Conservation (phyloP, 352 stramenopile species). For the Globisporangium camurandrum region DNA sequence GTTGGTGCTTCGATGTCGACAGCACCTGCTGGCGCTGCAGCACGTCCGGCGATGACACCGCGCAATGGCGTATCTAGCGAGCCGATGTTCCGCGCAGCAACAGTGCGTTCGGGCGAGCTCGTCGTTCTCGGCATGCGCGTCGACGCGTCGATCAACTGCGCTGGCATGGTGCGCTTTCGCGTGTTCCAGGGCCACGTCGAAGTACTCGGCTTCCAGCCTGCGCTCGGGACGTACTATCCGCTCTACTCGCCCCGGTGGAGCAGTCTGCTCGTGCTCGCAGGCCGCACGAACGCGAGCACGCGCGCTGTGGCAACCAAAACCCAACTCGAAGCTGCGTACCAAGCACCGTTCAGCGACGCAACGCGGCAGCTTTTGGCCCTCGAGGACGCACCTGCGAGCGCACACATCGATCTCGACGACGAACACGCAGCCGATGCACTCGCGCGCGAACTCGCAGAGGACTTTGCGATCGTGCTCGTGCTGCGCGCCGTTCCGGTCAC, state of each 20-base stretch:
- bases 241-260: constrained; percentile 81
- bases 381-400: constrained; percentile 26
- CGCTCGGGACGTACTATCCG: constrained; percentile 66
- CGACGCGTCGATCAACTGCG: constrained; percentile 46
- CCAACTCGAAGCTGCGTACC: constrained; percentile 27
- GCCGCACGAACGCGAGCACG: constrained; percentile 17
- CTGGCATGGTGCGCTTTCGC: constrained; percentile 66
- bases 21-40: no score
- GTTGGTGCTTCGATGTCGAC: no score
- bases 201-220: constrained; percentile 61
- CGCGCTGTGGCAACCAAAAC: constrained; percentile 4
- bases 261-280: constrained; percentile 55
- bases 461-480: constrained; percentile 67
- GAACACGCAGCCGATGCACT: constrained; percentile 64
- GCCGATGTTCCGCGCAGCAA: constrained; percentile 27
- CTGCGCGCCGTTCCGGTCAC: constrained; percentile 57
- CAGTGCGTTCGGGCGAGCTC: constrained; percentile 50
- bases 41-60: no score
- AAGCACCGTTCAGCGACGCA: constrained; percentile 44
- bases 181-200: constrained; percentile 75
- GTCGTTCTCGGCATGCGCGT: constrained; percentile 58
- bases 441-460: constrained; percentile 43
- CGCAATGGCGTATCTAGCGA: no score
- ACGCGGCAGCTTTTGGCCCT: constrained; percentile 35
- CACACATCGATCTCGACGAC: constrained; percentile 43